phyloP scores from a whole-genome alignment of 345 rosid genomes.

The Salix suchowensis region DNA sequence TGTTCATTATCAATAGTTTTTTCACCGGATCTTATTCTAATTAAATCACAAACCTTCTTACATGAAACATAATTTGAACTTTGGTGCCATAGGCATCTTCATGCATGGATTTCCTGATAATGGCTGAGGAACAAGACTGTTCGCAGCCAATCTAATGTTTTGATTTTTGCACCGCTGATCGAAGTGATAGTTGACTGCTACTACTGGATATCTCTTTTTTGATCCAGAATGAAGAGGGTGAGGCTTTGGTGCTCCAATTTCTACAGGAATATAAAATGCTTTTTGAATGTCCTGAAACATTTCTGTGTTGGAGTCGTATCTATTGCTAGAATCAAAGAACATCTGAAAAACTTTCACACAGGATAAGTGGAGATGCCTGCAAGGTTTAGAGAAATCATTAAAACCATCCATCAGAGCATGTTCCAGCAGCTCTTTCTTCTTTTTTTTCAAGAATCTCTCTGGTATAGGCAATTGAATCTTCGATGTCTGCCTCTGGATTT shows the following conservation, averaged over 20 bases:
- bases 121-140: not conserved
- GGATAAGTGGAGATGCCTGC: constrained; percentile 40
- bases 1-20: too few relatives aligned
- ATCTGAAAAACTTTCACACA: constrained; percentile 39
- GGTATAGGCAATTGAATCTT: constrained; percentile 36
- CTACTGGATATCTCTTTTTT: constrained; percentile 1
- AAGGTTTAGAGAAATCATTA: constrained; percentile 32
- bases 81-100: not conserved
- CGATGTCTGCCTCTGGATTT: constrained; percentile 27
- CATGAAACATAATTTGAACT: not conserved
- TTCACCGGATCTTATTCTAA: not conserved
- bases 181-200: not conserved
- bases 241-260: constrained; percentile 10
- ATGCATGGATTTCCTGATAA: not conserved
- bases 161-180: not conserved
- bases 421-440: constrained; percentile 35
- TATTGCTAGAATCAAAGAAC: constrained; percentile 48
- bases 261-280: constrained; percentile 42
- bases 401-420: constrained; percentile 35
- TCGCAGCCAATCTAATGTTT: not conserved
- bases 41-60: not conserved
- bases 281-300: constrained; percentile 47
- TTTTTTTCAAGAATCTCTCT: constrained; percentile 24
- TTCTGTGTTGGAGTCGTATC: constrained; percentile 34
- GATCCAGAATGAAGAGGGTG: not conserved